Conservation (phyloP, 1,139 yeast species). For the Geotrichum restrictum region DNA sequence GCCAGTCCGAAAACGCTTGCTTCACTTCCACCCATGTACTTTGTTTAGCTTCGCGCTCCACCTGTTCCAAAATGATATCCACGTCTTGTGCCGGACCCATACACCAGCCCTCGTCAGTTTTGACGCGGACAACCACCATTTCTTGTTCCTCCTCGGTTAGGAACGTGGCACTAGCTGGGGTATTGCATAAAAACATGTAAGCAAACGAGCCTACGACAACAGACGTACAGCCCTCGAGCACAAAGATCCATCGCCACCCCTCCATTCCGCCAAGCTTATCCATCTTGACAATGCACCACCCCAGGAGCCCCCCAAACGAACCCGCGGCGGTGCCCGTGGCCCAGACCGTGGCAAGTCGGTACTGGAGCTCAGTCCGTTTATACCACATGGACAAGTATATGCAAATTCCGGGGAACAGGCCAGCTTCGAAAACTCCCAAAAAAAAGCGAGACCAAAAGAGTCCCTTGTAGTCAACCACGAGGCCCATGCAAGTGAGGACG, state of each 20-base stretch:
- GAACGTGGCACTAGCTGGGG: conserved; percentile 48
- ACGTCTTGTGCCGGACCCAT: background rate
- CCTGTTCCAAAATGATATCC: conserved; percentile 1
- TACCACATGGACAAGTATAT: conserved; percentile 37
- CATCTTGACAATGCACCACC: conserved; percentile 41
- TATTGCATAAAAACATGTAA: conserved; percentile 50
- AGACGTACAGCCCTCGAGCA: conserved; percentile 51
- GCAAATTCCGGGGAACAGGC: conserved; percentile 48
- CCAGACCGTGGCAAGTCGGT: conserved; percentile 56
- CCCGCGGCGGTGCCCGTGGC: conserved; percentile 47
- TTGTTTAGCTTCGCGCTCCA: conserved; percentile 6
- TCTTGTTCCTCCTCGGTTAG: conserved; percentile 47
- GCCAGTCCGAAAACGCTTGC: conserved; percentile 36
- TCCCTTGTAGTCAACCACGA: conserved; percentile 43
- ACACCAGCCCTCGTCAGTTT: conserved; percentile 29
- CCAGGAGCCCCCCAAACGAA: conserved; percentile 38
- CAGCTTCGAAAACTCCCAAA: conserved; percentile 57
- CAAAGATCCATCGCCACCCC: conserved; percentile 56
- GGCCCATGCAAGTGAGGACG: conserved; percentile 47
- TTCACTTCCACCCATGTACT: conserved; percentile 27
- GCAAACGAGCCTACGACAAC: conserved; percentile 44
- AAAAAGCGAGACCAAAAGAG: conserved; percentile 48
- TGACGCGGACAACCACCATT: conserved; percentile 48
- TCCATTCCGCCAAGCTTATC: conserved; percentile 36
- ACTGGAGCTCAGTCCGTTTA: conserved; percentile 38